Evolutionary conservation across 179 eudicot species (phyloP), one percentile per base, ranked within the genome.

Genomic region (Gypsophila paniculata): DNA sequence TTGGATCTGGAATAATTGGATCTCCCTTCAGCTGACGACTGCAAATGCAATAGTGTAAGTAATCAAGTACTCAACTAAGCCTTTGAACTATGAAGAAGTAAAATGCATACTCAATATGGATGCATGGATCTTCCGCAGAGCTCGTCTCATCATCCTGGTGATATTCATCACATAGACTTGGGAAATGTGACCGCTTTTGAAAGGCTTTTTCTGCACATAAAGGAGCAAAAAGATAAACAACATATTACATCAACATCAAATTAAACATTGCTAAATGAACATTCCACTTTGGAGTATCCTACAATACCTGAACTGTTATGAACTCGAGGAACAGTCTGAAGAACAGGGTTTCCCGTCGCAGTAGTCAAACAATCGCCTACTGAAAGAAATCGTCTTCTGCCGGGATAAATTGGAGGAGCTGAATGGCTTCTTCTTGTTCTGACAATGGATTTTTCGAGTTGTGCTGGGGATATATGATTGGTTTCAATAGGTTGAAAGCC

Each of bases 381-480:
- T 18, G 85, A 77, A 22, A 76, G 44, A 72, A 82, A 85, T 69
- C 74, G 86, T 74, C 78, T 88, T 81, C 77, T 90, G 79, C 86
- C 84, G 76, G 58, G 78, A 76, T 79, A 83, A 71, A 75, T 68
- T 77, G 99, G 99, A 48, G 99, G 99, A 70, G 98, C 95, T 69
- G 99, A 92, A 73, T 82, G 82, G 83, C 97, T 90, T 88, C 96
- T 91, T 74, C 79, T 61, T 53, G 75, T 68, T 73, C 82, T 81
- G 51, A 11, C 65, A n/a, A 60, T 81, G 77, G 89, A 82, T 86
- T 85, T 86, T 72, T 74, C 26, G 39, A 64, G 68, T 59, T 78
- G 76, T 70, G 22, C 72, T 38, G 82, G 55, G 72, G 62, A 54
- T 44, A 9, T 61, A 74, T 22, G 62, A 46, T 62, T 66, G 64